These are phyloP conservation scores for Rhexocercosporidium sp. DNA, from an alignment of 2,329 filamentous ascomycete species.

Conservation along the genomic window DNA sequence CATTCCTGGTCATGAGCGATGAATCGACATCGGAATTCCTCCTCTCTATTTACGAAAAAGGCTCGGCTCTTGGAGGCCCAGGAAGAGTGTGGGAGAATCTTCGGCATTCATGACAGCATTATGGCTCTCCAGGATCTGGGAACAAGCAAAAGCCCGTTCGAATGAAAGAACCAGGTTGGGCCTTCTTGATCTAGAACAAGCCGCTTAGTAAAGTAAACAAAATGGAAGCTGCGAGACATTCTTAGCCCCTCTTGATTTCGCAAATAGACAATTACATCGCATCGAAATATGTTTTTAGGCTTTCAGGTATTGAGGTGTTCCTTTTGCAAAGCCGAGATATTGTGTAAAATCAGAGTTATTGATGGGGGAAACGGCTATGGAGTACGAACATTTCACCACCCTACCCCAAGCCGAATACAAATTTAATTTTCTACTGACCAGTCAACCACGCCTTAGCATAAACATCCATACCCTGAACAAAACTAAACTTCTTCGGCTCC, in stretches of 20 bases:
- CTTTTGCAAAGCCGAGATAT: too few species aligned
- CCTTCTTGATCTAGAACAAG: too few species aligned
- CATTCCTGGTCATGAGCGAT: too few species aligned
- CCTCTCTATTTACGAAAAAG: neutral
- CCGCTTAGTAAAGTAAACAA: neutral
- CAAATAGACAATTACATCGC: too few species aligned
- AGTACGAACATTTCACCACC: neutral
- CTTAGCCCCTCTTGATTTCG: neutral
- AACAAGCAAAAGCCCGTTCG: neutral
- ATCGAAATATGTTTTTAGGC: too few species aligned
- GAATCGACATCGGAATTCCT: too few species aligned
- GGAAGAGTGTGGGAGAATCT: too few species aligned
- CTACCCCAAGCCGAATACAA: neutral
- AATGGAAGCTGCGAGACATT: neutral
- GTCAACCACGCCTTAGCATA: slow-evolving; percentile 28
- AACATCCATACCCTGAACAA: slow-evolving; percentile 30
- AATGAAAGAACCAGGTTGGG: neutral
- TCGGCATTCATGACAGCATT: too few species aligned
- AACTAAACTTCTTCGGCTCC: slow-evolving; percentile 40
- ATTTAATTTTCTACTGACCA: neutral
- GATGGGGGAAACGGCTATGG: neutral
- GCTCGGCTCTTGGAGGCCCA: too few species aligned
- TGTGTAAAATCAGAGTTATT: too few species aligned
- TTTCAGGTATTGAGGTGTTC: too few species aligned
- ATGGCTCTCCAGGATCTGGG: neutral